These are phyloP conservation scores for Pinus taeda DNA, from an alignment of 75 land plant species.

Conservation along the genomic window DNA sequence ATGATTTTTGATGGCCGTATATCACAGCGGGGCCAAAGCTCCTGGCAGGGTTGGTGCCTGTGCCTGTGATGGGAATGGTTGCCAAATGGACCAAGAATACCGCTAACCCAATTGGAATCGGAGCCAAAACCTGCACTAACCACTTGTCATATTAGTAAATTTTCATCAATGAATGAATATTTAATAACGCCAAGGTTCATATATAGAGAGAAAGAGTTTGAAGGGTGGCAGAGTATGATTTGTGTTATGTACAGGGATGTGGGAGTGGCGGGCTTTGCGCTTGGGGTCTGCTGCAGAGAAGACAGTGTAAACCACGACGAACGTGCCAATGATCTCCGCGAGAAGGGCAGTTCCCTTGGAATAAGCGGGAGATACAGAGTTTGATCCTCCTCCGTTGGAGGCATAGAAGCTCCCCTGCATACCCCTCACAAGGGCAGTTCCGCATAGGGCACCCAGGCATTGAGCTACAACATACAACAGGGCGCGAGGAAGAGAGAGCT, in stretches of 20 bases:
- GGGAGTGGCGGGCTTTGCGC: slow-evolving; percentile 65
- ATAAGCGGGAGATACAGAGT: slow-evolving; percentile 38
- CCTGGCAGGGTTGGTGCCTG: slow-evolving; percentile 54
- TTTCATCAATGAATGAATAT: no score
- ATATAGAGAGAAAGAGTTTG: not conserved
- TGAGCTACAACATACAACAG: slow-evolving; percentile 47
- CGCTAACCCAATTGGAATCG: slow-evolving; percentile 61
- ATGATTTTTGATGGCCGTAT: slow-evolving; percentile 18
- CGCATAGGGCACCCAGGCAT: slow-evolving; percentile 54
- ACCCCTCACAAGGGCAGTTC: slow-evolving; percentile 56
- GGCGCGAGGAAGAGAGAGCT: slow-evolving; percentile 56
- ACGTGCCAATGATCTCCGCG: slow-evolving; percentile 71
- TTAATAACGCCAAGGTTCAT: not conserved
- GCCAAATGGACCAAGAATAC: slow-evolving; percentile 56
- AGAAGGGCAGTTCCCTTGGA: slow-evolving; percentile 34
- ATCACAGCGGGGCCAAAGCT: slow-evolving; percentile 53
- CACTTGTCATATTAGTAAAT: not conserved
- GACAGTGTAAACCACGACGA: slow-evolving; percentile 56
- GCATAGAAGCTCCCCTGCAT: slow-evolving; percentile 25
- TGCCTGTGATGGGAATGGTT: slow-evolving; percentile 55
- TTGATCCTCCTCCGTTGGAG: slow-evolving; percentile 54
- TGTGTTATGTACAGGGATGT: slow-evolving; percentile 50
- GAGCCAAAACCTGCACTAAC: slow-evolving; percentile 33
- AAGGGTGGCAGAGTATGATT: not conserved
- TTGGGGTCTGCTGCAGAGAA: slow-evolving; percentile 79